Evolutionary conservation across 2,329 filamentous ascomycete species (phyloP), one percentile per base, ranked within the genome.

Genomic region (Orbilia brochopaga): DNA sequence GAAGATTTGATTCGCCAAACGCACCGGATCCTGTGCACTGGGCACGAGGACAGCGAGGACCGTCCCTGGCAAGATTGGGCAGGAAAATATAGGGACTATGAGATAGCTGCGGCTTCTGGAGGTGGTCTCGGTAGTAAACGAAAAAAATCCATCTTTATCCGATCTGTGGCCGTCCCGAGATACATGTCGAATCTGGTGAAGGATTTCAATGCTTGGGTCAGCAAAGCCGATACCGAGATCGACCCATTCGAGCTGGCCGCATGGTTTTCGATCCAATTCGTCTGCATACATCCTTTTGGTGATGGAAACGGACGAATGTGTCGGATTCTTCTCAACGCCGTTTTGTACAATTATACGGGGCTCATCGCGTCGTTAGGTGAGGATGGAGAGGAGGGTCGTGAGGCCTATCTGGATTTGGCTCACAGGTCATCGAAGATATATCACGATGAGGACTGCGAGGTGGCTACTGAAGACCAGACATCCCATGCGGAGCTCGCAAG

Each of bases 361-460:
- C 17, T 69, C 3, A 19, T 69, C 7, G 53, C 65, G 4, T 57
- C 27, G 17, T 44, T 69, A 48, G 64, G 64, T 7, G 57, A 61
- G 1, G 32, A 57, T 13, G 53, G 24, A n/a, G 42, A 54, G 1
- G 42, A 55, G 27, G 57, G 65, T 11, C 51, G 35, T 15, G 58
- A 57, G 11, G 44, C 52, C 8, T 69, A 76, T 50, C 44, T 76
- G 13, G 54, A 53, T 10, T 65, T 76, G 32, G 65, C 60, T 0
- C 24, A 15, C 0, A 54, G 11, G 13, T 48, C 40, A 1, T 40
- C 46, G 5, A 61, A 52, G 27, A 40, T 21, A 10, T 67, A 55
- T 21, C 50, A 67, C 30, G 13, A 67, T 8, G 63, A 67, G 30
- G 63, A 67, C 13, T 48, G 55, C 19, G 56, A 61, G 48, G 42